Base-by-base conservation (phyloP, 2,329 filamentous ascomycete species). In the Neopestalotiopsis sp. region DNA sequence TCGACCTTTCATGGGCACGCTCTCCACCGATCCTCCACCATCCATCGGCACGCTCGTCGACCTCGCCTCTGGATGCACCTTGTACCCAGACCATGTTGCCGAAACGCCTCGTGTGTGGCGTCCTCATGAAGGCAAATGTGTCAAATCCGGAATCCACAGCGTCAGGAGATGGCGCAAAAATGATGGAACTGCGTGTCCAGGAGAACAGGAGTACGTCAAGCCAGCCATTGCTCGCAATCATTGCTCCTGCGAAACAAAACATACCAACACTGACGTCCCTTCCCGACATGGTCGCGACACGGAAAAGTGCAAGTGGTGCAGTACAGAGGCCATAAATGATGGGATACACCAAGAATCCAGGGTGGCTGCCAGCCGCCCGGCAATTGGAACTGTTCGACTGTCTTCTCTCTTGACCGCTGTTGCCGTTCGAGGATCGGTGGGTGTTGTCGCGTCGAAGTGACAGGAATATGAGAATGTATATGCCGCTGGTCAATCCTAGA, bases 271-370 rank as follows among this genome's bases (percentile, higher is more conserved):
- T 83, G 3, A 89, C 82, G 0, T 80, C 64, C 10, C 81, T 79
- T 1, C 87, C 86, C 0, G 87, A 84, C 86, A 92, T 91, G 24
- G 85, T 85, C 17, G 86, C 86, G 74, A 92, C 89, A 69, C 91
- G 87, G 14, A 90, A 89, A 0, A 88, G 83, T 4, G 90, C 90
- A 0, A 93, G 82, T 0, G 91, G 91, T 0, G 90, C 83, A 0
- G 91, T 93, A 75, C 91, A 91, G n/a, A 91, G 73, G 6, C 92
- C 84, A 76, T 93, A 93, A 71, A 92, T 90, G 72, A 91, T 75
- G 0, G 91, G 91, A 70, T 93, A 93, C 7, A 91, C 83, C 38
- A 92, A 88, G 71, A 92, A 89, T 9, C 88, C 83, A 5, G 84
- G 84, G 70, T 87, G 84, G 69, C 80, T 78, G 30, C 66, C 66